Percentiles rank a stretch among this genome's conserved stretches.
phyloP scores from a whole-genome alignment of 768 basidiomycete genomes.

The Leucocoprinus sp. region DNA sequence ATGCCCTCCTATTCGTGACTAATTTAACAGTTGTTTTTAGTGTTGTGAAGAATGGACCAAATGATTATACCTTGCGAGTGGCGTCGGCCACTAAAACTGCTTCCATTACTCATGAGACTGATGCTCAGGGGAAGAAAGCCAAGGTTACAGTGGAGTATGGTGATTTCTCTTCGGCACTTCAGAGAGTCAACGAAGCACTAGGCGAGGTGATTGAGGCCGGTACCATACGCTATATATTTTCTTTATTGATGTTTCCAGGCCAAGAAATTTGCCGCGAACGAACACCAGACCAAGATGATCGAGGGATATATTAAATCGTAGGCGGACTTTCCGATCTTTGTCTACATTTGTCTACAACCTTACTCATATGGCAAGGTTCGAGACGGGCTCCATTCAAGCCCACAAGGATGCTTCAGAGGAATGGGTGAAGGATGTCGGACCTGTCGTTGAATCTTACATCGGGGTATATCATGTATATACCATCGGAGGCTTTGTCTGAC shows the following conservation, averaged over 20 bases:
- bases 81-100: constrained; percentile 53
- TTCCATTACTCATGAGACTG: constrained; percentile 35
- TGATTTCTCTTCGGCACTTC: constrained; percentile 56
- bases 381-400: constrained; percentile 68
- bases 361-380: constrained; percentile 40
- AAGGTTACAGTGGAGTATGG: constrained; percentile 66
- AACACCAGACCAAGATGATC: constrained; percentile 66
- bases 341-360: background rate
- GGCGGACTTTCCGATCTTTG: constrained; percentile 18
- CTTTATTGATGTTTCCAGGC: constrained; percentile 36
- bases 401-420: constrained; percentile 70
- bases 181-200: constrained; percentile 47
- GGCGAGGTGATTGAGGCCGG: constrained; percentile 35
- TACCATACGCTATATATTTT: background rate
- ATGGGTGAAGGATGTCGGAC: constrained; percentile 85
- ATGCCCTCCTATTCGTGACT: background rate
- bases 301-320: constrained; percentile 75
- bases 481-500: background rate
- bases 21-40: constrained; percentile 26
- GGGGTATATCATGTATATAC: constrained; percentile 33
- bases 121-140: constrained; percentile 31
- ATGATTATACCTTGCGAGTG: constrained; percentile 62
- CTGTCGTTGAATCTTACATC: constrained; percentile 83
- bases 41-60: constrained; percentile 57
- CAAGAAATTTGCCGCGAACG: constrained; percentile 64